Evolutionary conservation across 371 early-diverging fungal species (phyloP), one percentile per base, ranked within the genome.

Genomic region (Phascolomyces articulosus): DNA sequence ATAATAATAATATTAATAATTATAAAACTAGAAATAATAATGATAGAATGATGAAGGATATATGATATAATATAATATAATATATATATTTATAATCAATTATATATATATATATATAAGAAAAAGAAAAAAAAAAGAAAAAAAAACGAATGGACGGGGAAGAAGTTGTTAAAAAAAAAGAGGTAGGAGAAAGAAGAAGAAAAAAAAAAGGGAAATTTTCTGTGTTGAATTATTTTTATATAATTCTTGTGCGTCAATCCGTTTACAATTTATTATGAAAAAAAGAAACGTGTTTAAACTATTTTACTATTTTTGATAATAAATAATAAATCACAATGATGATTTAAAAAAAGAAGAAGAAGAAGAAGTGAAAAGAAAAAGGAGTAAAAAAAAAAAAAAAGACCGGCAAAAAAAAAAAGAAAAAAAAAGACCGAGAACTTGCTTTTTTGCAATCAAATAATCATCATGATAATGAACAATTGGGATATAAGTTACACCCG

Each of bases 401-500:
- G n/a, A 23, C 29, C 48, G 51, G 38, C 26, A 54, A 26, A 49
- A 18, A 34, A 51, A n/a, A 11, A 15, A 31, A 54, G 8, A 54
- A 48, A 60, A 29, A 7, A 20, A 60, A 51, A 51, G 51, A 51
- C 23, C 51, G 51, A 51, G 51, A 51, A 51, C 51, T 23, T 51
- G 44, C 16, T 38, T 31, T 56, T 44, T 44, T 44, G 38, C 6
- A 13, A 38, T 38, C n/a, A n/a, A n/a, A n/a, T n/a, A n/a, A n/a
- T n/a, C n/a, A n/a, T n/a, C n/a, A n/a, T n/a, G n/a, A n/a, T n/a
- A n/a, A n/a, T n/a, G n/a, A n/a, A n/a, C n/a, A n/a, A n/a, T n/a
- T n/a, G n/a, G n/a, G n/a, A n/a, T n/a, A n/a, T n/a, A n/a, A n/a
- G 63, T 63, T 63, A 63, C 63, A 63, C 63, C 28, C 44, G 56